Evolutionary conservation across 2,329 filamentous ascomycete species (phyloP), one percentile per base, ranked within the genome.

Genomic region (Chaetomium strumarium): DNA sequence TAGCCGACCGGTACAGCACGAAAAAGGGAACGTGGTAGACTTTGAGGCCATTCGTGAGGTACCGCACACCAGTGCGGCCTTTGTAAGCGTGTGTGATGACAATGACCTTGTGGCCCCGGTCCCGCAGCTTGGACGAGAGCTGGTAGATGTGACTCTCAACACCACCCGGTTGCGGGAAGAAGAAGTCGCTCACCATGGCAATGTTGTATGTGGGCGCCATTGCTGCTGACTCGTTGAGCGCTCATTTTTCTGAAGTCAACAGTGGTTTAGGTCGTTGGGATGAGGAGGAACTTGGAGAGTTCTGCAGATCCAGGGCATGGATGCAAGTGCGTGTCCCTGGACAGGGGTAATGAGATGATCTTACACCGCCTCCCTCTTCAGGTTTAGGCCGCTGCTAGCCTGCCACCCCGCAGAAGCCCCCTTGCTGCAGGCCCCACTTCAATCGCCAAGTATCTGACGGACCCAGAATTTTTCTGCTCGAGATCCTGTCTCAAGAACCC

Each of bases 131-230:
- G 52, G 87, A 89, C 31, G 92, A 93, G 38, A 99, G 78, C 70
- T 99, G 93, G 74, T 99, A 99, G 63, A 99, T 97, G 72, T 99
- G 93, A 70, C 90, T 95, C 74, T 99, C 93, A 60, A 99, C 84
- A 63, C 93, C 93, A 66, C 93, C 91, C 48, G 93, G 92, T 66
- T 97, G 92, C 13, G 93, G 93, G 68, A 95, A 99, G 84, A 99
- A 99, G 79, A 95, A 96, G 77, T 99, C 93, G 80, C 92, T 91
- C 69, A 96, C 88, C 93, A 99, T 99, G 58, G 82, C 83, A 72
- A 85, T 85, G 65, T 83, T 85, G 70, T 84, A 85, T 31, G 78
- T 80, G 58, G 75, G 75, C 62, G 74, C 77, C 62, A 75, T 70
- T 71, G 46, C 30, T 51, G 49, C 41, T 38, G 53, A 24, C 20